Percentiles rank a stretch among this genome's conserved stretches.
Conservation (phyloP, 192 early-diverging fungal species). For the Backusella parvicylindrica region DNA sequence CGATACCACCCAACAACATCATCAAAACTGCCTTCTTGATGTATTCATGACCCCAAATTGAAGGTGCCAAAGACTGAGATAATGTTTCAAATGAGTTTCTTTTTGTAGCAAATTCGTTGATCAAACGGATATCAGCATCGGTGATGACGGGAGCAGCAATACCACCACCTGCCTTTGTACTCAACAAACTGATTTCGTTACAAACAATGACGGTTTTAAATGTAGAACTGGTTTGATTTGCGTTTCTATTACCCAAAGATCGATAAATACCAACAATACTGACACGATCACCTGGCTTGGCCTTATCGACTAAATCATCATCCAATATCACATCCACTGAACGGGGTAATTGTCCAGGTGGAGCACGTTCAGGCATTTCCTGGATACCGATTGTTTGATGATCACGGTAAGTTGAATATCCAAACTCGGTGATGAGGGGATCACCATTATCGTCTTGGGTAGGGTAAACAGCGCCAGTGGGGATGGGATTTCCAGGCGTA, state of each 20-base stretch:
- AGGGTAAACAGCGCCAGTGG: constrained; percentile 83
- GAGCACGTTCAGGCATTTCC: constrained; percentile 98
- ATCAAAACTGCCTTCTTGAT: constrained; percentile 94
- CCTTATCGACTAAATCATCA: constrained; percentile 92
- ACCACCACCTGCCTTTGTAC: constrained; percentile 71
- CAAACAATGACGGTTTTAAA: constrained; percentile 91
- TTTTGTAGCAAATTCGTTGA: constrained; percentile 70
- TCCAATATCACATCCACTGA: constrained; percentile 94
- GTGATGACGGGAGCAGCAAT: constrained; percentile 69
- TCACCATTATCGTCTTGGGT: constrained; percentile 94
- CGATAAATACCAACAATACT: constrained; percentile 92
- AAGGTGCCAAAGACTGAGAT: constrained; percentile 84
- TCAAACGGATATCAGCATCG: constrained; percentile 85
- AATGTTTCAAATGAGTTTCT: constrained; percentile 78
- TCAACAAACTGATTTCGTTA: constrained; percentile 75
- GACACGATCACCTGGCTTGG: constrained; percentile 97
- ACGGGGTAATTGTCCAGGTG: constrained; percentile 89
- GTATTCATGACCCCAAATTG: constrained; percentile 86
- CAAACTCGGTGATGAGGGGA: constrained; percentile 89
- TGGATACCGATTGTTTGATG: constrained; percentile 93
- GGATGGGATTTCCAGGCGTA: constrained; percentile 62
- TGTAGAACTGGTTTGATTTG: constrained; percentile 71
- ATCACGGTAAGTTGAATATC: constrained; percentile 84
- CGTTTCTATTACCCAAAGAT: constrained; percentile 76
- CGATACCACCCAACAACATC: constrained; percentile 86